phyloP scores from a whole-genome alignment of 129 eudicot genomes.

The Chrysanthemum makinoi region DNA sequence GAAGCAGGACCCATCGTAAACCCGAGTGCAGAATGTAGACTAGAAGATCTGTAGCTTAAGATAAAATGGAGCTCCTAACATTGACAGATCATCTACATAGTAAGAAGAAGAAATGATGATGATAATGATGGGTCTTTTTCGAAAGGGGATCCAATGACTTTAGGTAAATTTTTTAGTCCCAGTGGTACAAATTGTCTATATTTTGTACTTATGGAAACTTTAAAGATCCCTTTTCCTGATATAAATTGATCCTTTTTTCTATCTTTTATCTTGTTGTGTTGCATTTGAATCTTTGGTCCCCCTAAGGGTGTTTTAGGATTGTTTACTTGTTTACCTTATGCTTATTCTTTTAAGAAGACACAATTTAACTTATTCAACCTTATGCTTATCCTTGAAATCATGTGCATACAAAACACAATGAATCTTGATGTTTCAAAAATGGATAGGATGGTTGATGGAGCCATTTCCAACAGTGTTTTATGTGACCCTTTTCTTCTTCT shows the following conservation, averaged over 20 bases:
- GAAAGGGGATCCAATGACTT: slow-evolving; percentile 33
- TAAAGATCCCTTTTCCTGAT: slow-evolving; percentile 27
- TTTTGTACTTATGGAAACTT: slow-evolving; percentile 42
- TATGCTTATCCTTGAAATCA: background rate
- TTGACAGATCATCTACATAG: slow-evolving; percentile 38
- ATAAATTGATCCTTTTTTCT: slow-evolving; percentile 22
- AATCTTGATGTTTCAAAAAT: slow-evolving; percentile 22
- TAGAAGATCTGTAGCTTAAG: slow-evolving; percentile 55
- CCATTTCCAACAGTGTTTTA: no score
- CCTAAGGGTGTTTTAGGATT: background rate
- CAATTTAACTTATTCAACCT: no score
- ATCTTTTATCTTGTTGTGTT: background rate
- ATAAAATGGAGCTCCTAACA: slow-evolving; percentile 33
- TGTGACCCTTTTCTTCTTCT: no score
- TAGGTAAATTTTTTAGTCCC: slow-evolving; percentile 31
- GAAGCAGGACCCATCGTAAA: slow-evolving; percentile 25
- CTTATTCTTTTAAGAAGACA: no score
- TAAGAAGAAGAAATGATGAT: background rate
- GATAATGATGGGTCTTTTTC: slow-evolving; percentile 26
- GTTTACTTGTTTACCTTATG: no score
- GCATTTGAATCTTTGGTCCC: background rate
- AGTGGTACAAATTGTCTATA: slow-evolving; percentile 37
- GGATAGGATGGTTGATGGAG: background rate
- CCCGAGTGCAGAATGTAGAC: slow-evolving; percentile 35
- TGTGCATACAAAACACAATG: slow-evolving; percentile 31